Conservation (phyloP, 1,284 basidiomycete species). For the Hemileia vastatrix region DNA sequence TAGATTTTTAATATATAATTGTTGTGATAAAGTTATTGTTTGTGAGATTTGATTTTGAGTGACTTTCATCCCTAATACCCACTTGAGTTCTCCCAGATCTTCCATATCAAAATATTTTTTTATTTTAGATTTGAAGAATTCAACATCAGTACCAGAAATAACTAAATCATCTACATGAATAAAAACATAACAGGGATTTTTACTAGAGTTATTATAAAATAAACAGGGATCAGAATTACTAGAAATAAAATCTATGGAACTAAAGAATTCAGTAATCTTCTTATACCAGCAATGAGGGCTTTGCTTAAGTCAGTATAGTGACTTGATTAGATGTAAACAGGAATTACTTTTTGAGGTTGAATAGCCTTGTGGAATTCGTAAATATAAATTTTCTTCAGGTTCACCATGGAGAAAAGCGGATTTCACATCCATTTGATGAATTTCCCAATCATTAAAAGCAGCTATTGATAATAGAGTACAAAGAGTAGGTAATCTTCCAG, state of each 20-base stretch:
- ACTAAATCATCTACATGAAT: not conserved
- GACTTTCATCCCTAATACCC: not conserved
- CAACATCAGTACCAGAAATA: not conserved
- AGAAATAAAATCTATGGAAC: not conserved
- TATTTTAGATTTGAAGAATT: not conserved
- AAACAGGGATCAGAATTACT: not conserved
- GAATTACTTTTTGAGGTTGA: not conserved
- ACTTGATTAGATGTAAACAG: not conserved
- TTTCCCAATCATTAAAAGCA: not conserved
- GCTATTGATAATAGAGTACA: not conserved
- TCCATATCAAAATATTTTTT: not conserved
- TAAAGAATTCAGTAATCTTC: not conserved
- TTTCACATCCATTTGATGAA: slow-evolving; percentile 4
- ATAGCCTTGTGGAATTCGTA: not conserved
- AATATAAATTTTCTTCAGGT: not conserved
- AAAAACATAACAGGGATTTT: not conserved
- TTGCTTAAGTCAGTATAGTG: slow-evolving; percentile 4
- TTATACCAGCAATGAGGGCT: not conserved
- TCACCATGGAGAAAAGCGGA: not conserved
- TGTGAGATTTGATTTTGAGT: no score
- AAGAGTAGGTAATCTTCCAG: not conserved
- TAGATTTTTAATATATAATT: not conserved
- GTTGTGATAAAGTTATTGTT: no score
- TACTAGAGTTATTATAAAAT: not conserved
- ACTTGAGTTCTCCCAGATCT: not conserved